phyloP scores from a whole-genome alignment of 129 eudicot genomes.

The Pittosporum tobira region DNA sequence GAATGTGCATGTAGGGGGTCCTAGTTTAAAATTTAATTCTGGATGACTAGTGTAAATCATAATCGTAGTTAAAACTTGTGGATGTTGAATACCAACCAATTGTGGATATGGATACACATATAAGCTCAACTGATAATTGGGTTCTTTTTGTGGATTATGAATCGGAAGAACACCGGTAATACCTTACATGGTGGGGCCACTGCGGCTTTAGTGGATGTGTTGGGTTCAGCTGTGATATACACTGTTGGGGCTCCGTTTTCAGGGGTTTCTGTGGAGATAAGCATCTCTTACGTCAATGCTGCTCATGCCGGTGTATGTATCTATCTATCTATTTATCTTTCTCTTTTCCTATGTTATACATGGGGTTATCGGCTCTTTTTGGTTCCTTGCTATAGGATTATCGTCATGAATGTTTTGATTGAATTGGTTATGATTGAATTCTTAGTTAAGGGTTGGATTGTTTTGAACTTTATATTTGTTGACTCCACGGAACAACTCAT shows the following conservation, averaged over 20 bases:
- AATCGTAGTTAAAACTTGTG: too few species aligned
- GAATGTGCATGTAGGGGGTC: too few species aligned
- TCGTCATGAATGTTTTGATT: too few species aligned
- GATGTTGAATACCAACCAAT: too few species aligned
- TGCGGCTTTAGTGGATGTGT: slow-evolving; percentile 72
- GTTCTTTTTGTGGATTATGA: slow-evolving; percentile 6
- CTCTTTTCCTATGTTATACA: neutral
- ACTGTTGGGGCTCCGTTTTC: slow-evolving; percentile 28
- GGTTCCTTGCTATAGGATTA: too few species aligned
- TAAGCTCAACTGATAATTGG: slow-evolving; percentile 1
- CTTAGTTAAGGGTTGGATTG: too few species aligned
- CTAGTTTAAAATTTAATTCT: too few species aligned
- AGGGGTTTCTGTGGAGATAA: slow-evolving; percentile 85
- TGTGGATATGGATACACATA: neutral
- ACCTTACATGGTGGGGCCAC: slow-evolving; percentile 85
- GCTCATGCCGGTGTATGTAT: slow-evolving; percentile 61
- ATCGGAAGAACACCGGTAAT: slow-evolving; percentile 49
- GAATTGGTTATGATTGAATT: too few species aligned
- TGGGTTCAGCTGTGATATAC: slow-evolving; percentile 64
- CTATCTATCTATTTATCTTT: neutral
- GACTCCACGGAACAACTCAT: too few species aligned
- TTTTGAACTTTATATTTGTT: too few species aligned
- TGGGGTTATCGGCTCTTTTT: too few species aligned
- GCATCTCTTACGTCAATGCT: slow-evolving; percentile 82
- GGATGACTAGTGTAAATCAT: too few species aligned